phyloP scores from a whole-genome alignment of 768 basidiomycete species.

The Tephrocybe sp. region DNA sequence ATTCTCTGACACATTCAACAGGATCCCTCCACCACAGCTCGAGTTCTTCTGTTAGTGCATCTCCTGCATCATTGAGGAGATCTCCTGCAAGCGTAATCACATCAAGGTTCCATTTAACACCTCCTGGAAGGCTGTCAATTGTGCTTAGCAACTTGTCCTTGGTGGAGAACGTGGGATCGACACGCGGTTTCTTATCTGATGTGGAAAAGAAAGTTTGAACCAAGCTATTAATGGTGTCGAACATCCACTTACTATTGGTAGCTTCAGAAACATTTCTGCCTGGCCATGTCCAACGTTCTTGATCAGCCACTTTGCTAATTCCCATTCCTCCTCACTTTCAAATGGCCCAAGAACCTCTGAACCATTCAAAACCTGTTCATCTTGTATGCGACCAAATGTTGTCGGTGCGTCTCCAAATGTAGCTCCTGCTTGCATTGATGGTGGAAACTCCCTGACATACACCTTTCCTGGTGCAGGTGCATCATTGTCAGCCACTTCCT shows the following conservation, averaged over 20 bases:
- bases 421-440: too few species aligned
- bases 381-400: too few species aligned
- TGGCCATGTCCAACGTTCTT: background rate
- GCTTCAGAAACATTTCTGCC: background rate
- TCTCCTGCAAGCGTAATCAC: background rate
- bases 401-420: too few species aligned
- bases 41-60: background rate
- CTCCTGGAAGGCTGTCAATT: background rate
- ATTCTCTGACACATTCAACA: background rate
- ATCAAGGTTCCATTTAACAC: background rate
- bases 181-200: background rate
- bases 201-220: background rate
- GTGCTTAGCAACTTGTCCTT: background rate
- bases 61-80: background rate
- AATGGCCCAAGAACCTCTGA: too few species aligned
- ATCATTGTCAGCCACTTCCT: too few species aligned
- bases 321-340: background rate
- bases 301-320: constrained; percentile 1
- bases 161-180: background rate
- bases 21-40: background rate
- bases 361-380: too few species aligned
- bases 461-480: too few species aligned
- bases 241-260: constrained; percentile 4
- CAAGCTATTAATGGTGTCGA: background rate
- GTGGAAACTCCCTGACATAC: too few species aligned